These are phyloP conservation scores for Exobasidium cylindrosporum DNA, from an alignment of 1,284 basidiomycete species.

Conservation along the genomic window DNA sequence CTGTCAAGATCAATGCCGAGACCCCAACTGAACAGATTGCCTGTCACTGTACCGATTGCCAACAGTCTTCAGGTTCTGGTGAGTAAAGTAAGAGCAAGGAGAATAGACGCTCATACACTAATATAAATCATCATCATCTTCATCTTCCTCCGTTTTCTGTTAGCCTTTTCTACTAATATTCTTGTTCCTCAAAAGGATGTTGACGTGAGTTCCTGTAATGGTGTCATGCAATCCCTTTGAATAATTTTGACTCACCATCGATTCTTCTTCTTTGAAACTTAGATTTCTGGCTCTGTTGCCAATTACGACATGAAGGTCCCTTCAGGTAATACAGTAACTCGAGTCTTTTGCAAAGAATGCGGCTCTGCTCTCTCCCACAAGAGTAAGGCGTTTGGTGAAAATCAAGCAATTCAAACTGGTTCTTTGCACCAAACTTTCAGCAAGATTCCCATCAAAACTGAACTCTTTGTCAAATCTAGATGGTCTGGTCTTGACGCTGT, in stretches of 20 bases:
- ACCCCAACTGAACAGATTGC: neutral
- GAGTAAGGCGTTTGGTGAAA: neutral
- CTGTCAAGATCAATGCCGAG: neutral
- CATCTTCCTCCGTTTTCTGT: neutral
- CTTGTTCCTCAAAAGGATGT: neutral
- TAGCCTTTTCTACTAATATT: neutral
- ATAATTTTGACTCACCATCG: neutral
- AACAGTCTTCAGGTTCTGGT: neutral
- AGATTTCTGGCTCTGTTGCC: neutral
- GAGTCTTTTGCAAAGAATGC: neutral
- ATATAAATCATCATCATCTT: too few species aligned
- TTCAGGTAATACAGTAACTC: neutral
- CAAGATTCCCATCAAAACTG: neutral
- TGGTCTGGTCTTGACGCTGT: neutral
- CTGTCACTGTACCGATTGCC: neutral
- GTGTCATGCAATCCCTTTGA: neutral
- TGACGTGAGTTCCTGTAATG: neutral
- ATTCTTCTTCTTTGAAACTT: neutral
- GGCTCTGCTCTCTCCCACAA: neutral
- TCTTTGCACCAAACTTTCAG: neutral
- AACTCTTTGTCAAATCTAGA: neutral
- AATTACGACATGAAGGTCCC: neutral
- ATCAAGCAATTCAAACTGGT: neutral
- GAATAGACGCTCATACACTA: too few species aligned
- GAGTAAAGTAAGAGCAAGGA: too few species aligned